Evolutionary conservation across 345 rosid species (phyloP).

Genomic region (Aquilaria malaccensis): DNA sequence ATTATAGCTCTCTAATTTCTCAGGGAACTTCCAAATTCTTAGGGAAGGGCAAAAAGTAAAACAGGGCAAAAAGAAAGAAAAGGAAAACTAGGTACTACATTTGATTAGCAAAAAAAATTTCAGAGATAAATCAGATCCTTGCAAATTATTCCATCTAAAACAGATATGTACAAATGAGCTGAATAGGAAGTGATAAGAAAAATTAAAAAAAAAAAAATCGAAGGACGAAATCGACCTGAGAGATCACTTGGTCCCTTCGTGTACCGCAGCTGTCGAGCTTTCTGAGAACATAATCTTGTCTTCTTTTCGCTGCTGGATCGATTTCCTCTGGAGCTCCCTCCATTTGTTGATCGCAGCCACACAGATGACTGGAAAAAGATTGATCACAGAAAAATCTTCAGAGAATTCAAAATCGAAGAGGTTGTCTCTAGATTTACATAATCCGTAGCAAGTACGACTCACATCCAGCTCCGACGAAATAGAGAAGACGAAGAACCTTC

Average conservation of each 20-base stretch:
- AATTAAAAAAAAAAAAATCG: neutral
- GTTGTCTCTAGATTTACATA: neutral
- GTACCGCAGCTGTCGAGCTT: constrained; percentile 26
- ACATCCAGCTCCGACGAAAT: constrained; percentile 78
- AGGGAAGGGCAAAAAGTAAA: too few relatives aligned
- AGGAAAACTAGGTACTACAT: too few relatives aligned
- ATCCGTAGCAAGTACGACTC: constrained; percentile 13
- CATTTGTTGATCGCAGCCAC: constrained; percentile 59
- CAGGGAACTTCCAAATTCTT: too few relatives aligned
- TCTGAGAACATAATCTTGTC: constrained; percentile 22
- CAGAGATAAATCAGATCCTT: neutral
- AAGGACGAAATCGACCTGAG: constrained; percentile 2
- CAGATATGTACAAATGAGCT: too few relatives aligned
- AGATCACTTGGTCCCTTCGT: constrained; percentile 31
- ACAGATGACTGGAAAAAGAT: constrained; percentile 38
- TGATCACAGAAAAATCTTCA: neutral
- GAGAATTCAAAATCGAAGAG: neutral
- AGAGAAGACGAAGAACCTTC: constrained; percentile 46
- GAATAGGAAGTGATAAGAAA: neutral
- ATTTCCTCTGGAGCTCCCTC: constrained; percentile 55
- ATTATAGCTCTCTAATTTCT: too few relatives aligned
- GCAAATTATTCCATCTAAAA: too few relatives aligned
- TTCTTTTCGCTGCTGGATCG: constrained; percentile 31
- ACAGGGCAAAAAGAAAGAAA: too few relatives aligned
- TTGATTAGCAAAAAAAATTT: too few relatives aligned